Percentiles rank a stretch among this genome's conserved stretches.
These are phyloP conservation scores for Elaeis oleifera DNA, from an alignment of 202 grass and related monocot genomes.

Conservation along the genomic window DNA sequence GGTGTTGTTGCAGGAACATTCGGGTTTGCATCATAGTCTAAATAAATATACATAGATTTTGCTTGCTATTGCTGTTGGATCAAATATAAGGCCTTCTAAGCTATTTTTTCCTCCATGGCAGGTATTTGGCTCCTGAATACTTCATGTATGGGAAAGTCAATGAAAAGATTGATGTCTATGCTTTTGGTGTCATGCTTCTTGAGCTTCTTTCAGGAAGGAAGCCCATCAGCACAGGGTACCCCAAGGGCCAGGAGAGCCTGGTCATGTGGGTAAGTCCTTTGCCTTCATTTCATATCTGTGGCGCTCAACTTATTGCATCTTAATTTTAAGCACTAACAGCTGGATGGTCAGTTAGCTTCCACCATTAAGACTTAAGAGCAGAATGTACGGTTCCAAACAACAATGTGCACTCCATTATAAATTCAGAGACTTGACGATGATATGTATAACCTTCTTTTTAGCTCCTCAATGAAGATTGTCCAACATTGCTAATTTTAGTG, in stretches of 20 bases:
- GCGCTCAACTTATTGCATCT: not conserved
- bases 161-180: constrained; percentile 94
- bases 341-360: not conserved
- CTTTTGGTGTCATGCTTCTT: constrained; percentile 77
- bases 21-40: constrained; percentile 43
- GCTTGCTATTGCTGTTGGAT: not conserved
- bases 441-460: too few species aligned
- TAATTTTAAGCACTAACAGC: constrained; percentile 6
- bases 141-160: constrained; percentile 80
- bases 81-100: constrained; percentile 1
- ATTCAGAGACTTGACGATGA: too few species aligned
- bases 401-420: not conserved
- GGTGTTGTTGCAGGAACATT: constrained; percentile 92
- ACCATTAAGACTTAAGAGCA: not conserved
- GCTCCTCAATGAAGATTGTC: too few species aligned
- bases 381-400: not conserved
- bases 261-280: constrained; percentile 72
- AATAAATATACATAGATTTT: constrained; percentile 10
- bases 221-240: constrained; percentile 61
- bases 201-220: constrained; percentile 93
- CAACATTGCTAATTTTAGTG: not conserved
- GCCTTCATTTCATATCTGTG: not conserved
- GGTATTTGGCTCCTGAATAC: constrained; percentile 91
- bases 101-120: constrained; percentile 29
- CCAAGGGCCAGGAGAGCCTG: constrained; percentile 76